Conservation (phyloP, 176 grass and related monocot species). For the Chloris gayana region DNA sequence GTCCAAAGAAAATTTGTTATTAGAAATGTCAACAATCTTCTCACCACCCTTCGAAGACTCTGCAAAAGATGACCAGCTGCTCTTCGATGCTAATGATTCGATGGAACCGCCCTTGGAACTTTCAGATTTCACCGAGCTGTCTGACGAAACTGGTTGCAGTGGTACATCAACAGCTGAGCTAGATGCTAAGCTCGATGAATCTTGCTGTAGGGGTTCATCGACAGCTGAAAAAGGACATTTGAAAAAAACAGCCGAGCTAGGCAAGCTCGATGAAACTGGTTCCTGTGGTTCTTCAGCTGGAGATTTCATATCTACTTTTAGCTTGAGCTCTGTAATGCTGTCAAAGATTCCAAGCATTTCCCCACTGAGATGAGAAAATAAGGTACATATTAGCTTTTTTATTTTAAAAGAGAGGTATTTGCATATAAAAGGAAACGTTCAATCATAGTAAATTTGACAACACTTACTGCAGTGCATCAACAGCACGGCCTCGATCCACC, state of each 20-base stretch:
- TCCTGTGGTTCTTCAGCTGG: conserved; percentile 38
- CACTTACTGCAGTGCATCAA: conserved; percentile 84
- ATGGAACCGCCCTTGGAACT: conserved; percentile 16
- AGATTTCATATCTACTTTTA: conserved; percentile 40
- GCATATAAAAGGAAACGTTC: background rate
- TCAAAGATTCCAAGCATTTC: conserved; percentile 67
- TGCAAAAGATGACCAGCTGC: conserved; percentile 26
- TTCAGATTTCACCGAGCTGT: conserved; percentile 16
- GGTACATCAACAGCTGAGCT: conserved; percentile 12
- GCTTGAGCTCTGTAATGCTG: conserved; percentile 45
- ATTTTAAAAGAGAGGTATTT: too few species aligned
- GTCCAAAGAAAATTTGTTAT: conserved; percentile 3
- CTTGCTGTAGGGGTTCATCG: background rate
- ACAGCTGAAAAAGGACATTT: background rate
- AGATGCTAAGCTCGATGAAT: conserved; percentile 16
- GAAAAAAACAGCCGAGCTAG: conserved; percentile 20
- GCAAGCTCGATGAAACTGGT: conserved; percentile 31
- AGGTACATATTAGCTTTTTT: background rate
- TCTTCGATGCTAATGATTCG: conserved; percentile 9
- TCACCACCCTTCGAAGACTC: conserved; percentile 1
- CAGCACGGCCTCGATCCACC: conserved; percentile 54
- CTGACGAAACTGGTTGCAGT: conserved; percentile 21
- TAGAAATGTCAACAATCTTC: conserved; percentile 4
- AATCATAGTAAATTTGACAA: background rate
- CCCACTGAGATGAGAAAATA: conserved; percentile 45